phyloP scores from a whole-genome alignment of 2,329 filamentous ascomycete species.

The Stylonectria norvegica region DNA sequence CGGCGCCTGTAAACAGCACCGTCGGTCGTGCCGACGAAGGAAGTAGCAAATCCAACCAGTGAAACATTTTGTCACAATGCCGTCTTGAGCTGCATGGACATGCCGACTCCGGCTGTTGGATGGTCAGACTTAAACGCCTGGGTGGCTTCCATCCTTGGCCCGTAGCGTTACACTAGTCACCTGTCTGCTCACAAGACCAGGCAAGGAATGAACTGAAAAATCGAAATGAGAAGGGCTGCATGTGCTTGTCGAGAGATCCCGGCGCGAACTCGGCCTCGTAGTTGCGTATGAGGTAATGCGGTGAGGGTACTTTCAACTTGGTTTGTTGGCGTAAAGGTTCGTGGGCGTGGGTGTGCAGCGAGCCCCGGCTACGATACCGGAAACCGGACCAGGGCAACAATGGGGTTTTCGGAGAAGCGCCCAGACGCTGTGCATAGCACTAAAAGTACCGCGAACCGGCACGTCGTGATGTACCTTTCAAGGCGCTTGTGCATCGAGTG shows the following conservation, averaged over 20 bases:
- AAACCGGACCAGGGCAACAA: conserved; percentile 13
- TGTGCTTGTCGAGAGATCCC: conserved; percentile 24
- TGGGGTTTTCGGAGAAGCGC: not conserved
- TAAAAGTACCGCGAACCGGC: too few relatives aligned
- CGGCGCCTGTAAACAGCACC: too few relatives aligned
- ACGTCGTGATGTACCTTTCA: too few relatives aligned
- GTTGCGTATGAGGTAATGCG: conserved; percentile 31
- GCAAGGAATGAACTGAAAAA: conserved; percentile 15
- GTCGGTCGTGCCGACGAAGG: too few relatives aligned
- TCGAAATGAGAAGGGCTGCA: conserved; percentile 22
- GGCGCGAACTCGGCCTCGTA: conserved; percentile 28
- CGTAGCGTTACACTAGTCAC: conserved; percentile 20
- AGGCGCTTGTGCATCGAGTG: conserved; percentile 16
- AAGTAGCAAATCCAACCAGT: too few relatives aligned
- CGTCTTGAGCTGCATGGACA: conserved; percentile 8
- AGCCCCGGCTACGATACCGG: conserved; percentile 26
- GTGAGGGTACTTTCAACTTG: too few relatives aligned
- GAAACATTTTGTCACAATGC: conserved; percentile 5
- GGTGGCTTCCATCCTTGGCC: conserved; percentile 11
- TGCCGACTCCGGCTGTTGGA: conserved; percentile 1
- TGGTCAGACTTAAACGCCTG: conserved; percentile 3
- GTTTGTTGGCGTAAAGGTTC: conserved; percentile 28
- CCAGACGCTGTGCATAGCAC: not conserved
- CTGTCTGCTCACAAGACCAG: conserved; percentile 19
- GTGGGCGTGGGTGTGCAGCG: conserved; percentile 21